Percentiles rank a stretch among this genome's conserved stretches.
These are phyloP conservation scores for Acanthochlamys bracteata DNA, from an alignment of 106 monocot species.

Conservation along the genomic window DNA sequence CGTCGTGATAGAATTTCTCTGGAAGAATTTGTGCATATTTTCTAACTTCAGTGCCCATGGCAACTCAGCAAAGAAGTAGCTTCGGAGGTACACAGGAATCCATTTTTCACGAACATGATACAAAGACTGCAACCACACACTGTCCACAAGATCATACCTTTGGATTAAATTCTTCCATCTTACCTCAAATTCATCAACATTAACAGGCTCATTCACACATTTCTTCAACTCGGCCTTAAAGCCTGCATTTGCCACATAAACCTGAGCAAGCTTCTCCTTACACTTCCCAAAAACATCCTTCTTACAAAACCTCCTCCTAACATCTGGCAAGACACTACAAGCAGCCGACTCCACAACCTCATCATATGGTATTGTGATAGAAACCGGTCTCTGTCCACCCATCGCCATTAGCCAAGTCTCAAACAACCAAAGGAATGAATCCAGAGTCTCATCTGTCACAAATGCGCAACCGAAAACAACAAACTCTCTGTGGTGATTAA, in stretches of 20 bases:
- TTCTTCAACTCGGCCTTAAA: constrained; percentile 75
- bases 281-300: constrained; percentile 51
- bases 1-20: constrained; percentile 67
- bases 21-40: constrained; percentile 77
- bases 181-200: constrained; percentile 50
- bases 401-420: constrained; percentile 77
- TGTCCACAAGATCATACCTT: constrained; percentile 35
- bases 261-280: constrained; percentile 56
- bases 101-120: constrained; percentile 59
- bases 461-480: constrained; percentile 80
- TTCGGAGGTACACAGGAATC: constrained; percentile 67
- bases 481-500: constrained; percentile 81
- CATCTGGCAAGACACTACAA: constrained; percentile 49
- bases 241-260: constrained; percentile 28
- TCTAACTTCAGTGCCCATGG: constrained; percentile 34
- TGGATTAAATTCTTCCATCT: constrained; percentile 47
- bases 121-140: constrained; percentile 51
- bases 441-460: constrained; percentile 65
- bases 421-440: constrained; percentile 76
- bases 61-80: constrained; percentile 64
- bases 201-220: constrained; percentile 63
- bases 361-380: constrained; percentile 39
- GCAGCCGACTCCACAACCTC: constrained; percentile 37
- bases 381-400: constrained; percentile 49
- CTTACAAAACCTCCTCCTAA: constrained; percentile 54